phyloP scores from a whole-genome alignment of 495 filamentous ascomycete species.

The Elaphomyces granulatus region DNA sequence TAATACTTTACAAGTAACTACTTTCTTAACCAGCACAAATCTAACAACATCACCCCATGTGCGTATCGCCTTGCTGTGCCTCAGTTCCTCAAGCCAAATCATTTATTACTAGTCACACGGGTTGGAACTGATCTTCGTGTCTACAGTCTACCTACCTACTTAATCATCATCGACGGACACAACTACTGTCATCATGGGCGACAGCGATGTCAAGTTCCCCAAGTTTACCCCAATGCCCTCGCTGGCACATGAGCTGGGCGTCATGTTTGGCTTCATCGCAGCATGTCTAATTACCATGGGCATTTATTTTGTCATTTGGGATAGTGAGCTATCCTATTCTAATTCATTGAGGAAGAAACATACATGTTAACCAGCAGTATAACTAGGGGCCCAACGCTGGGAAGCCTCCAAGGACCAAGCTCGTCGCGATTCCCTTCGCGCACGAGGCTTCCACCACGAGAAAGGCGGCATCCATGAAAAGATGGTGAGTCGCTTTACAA shows the following conservation, averaged over 20 bases:
- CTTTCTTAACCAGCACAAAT: too few species aligned
- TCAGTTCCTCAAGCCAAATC: too few species aligned
- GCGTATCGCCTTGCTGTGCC: too few species aligned
- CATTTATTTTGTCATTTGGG: constrained; percentile 26
- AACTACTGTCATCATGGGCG: too few species aligned
- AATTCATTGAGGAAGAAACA: neutral
- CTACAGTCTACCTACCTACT: too few species aligned
- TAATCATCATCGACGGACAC: too few species aligned
- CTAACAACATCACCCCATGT: too few species aligned
- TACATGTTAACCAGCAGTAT: constrained; percentile 1
- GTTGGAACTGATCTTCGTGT: too few species aligned
- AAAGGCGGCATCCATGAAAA: constrained; percentile 6
- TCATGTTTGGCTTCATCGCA: constrained; percentile 28
- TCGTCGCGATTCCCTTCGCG: constrained; percentile 21
- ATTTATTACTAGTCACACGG: too few species aligned
- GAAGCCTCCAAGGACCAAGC: constrained; percentile 17
- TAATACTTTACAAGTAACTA: too few species aligned
- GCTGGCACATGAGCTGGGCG: constrained; percentile 27
- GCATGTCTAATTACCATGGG: constrained; percentile 25
- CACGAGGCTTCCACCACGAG: constrained; percentile 10
- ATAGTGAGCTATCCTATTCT: constrained; percentile 10
- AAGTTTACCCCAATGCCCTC: too few species aligned
- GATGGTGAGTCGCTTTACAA: constrained; percentile 3
- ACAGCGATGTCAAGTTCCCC: too few species aligned
- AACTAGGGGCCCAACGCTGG: constrained; percentile 14